A percentile compares a stretch with the other conserved stretches of the same genome.
phyloP scores from a whole-genome alignment of 768 basidiomycete species.

The Leccinum aurantiacum region DNA sequence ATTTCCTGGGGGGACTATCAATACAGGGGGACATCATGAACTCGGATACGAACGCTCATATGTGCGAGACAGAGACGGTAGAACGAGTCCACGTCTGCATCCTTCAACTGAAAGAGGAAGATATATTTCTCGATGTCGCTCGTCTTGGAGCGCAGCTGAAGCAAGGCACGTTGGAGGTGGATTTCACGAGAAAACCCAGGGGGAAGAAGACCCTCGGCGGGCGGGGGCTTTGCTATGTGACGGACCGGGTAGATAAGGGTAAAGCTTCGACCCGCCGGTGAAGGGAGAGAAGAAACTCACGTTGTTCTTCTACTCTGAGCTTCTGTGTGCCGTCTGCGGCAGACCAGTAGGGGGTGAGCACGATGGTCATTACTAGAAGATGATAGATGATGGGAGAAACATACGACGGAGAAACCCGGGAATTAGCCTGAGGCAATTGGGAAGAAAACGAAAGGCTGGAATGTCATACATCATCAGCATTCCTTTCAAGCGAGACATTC shows the following conservation, averaged over 20 bases:
- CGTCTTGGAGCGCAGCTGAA: conserved; percentile 75
- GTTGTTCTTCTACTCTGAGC: conserved; percentile 57
- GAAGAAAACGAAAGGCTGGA: background rate
- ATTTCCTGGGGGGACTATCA: conserved; percentile 41
- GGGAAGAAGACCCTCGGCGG: conserved; percentile 59
- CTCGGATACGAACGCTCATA: conserved; percentile 40
- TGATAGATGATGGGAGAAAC: background rate
- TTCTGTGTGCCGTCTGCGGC: conserved; percentile 62
- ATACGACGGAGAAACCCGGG: conserved; percentile 15
- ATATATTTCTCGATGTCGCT: conserved; percentile 82
- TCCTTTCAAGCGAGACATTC: background rate
- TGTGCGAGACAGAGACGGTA: conserved; percentile 72
- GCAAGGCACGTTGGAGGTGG: conserved; percentile 59
- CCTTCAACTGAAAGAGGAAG: conserved; percentile 74
- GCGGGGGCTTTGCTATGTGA: conserved; percentile 43
- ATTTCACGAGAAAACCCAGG: conserved; percentile 51
- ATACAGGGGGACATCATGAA: background rate
- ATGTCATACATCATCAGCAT: conserved; percentile 3
- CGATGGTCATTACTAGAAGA: conserved; percentile 46
- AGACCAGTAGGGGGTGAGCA: conserved; percentile 70
- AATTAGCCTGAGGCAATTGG: background rate
- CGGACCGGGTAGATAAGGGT: conserved; percentile 2
- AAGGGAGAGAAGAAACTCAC: conserved; percentile 34
- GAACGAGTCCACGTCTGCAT: conserved; percentile 71
- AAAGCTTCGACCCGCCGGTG: background rate